Conservation (phyloP, 148 eudicot genomes). For the Silene uniflora region DNA sequence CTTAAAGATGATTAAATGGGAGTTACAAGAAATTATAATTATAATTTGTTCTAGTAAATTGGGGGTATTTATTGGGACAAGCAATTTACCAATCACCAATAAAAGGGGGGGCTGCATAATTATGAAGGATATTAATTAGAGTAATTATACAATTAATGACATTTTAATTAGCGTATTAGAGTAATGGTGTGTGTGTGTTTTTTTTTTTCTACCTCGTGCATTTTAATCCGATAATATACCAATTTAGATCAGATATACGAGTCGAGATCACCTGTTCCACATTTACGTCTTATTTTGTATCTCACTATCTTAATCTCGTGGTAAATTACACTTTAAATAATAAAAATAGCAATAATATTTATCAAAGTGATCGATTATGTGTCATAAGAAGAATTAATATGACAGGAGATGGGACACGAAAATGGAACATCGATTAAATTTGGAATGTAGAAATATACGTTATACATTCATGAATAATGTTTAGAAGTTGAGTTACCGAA, state of each 20-base stretch:
- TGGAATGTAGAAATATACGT: not conserved
- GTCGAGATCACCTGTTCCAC: no score
- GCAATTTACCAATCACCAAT: constrained; percentile 6
- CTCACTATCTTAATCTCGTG: no score
- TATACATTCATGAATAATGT: not conserved
- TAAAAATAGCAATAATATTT: no score
- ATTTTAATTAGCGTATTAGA: not conserved
- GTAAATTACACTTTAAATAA: no score
- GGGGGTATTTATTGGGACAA: constrained; percentile 10
- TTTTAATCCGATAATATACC: not conserved
- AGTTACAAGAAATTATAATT: constrained; percentile 10
- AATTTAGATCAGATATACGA: not conserved
- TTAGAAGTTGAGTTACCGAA: not conserved
- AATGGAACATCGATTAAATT: no score
- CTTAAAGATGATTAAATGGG: constrained; percentile 3
- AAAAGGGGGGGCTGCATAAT: constrained; percentile 25
- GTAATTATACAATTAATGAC: constrained; percentile 9
- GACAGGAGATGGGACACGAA: no score
- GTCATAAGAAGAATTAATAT: no score
- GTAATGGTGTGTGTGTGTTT: not conserved
- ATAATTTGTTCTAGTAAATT: constrained; percentile 14
- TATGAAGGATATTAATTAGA: constrained; percentile 1
- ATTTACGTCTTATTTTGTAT: no score
- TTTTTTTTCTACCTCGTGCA: not conserved
- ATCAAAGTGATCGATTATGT: no score